These are phyloP conservation scores for Smittium mucronatum DNA, from an alignment of 371 early-diverging fungal genomes.

Conservation along the genomic window DNA sequence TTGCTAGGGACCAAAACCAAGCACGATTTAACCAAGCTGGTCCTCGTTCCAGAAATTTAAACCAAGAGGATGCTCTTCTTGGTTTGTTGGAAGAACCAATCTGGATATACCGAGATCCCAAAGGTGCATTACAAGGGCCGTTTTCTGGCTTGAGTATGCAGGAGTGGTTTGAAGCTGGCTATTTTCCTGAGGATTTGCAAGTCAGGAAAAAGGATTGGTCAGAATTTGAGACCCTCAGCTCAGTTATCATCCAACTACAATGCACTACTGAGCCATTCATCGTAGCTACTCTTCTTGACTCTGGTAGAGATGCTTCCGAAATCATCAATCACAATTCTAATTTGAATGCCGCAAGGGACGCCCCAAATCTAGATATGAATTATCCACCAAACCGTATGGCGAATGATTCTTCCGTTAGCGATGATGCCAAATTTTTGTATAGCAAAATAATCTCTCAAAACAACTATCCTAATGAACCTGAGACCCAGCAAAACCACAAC, in stretches of 20 bases:
- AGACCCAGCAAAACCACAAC: not conserved
- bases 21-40: not conserved
- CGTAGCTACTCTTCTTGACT: slow-evolving; percentile 25
- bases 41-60: not conserved
- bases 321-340: not conserved
- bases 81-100: slow-evolving; percentile 22
- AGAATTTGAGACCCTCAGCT: slow-evolving; percentile 51
- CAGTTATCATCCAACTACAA: slow-evolving; percentile 43
- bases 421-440: slow-evolving; percentile 7
- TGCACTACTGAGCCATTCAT: slow-evolving; percentile 52
- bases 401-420: not conserved
- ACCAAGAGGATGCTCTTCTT: not conserved
- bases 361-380: not conserved
- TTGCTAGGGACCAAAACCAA: slow-evolving; percentile 13
- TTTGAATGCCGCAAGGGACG: not conserved
- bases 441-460: slow-evolving; percentile 7
- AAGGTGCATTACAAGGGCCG: slow-evolving; percentile 63
- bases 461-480: not conserved
- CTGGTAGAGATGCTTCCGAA: not conserved
- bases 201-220: slow-evolving; percentile 57
- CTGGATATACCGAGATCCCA: slow-evolving; percentile 74
- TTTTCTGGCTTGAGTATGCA: slow-evolving; percentile 71
- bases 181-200: slow-evolving; percentile 53
- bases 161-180: slow-evolving; percentile 73
- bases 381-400: not conserved